phyloP scores from a whole-genome alignment of 306 rosid genomes.

The Fagus sylvatica region DNA sequence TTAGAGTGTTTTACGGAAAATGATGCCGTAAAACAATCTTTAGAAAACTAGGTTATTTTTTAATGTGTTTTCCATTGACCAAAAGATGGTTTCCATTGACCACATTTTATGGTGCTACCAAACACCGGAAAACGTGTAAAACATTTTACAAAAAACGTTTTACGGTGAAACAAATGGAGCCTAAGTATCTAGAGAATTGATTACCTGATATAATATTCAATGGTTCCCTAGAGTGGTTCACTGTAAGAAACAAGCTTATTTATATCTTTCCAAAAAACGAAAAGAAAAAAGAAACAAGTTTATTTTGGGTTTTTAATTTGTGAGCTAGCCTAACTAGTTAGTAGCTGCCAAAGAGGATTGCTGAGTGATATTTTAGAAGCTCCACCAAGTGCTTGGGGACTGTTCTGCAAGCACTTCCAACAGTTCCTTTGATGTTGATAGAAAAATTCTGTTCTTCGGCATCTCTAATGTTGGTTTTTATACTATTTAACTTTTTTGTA shows the following conservation, averaged over 20 bases:
- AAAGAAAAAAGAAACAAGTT: not conserved
- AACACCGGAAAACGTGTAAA: no score
- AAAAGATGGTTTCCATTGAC: no score
- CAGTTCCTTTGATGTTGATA: not conserved
- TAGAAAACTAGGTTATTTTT: no score
- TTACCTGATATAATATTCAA: not conserved
- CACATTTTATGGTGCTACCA: no score
- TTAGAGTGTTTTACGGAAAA: no score
- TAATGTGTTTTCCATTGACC: no score
- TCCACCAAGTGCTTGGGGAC: not conserved
- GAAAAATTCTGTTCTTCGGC: not conserved
- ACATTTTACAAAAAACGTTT: no score
- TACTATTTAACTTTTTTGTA: not conserved
- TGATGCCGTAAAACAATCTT: no score
- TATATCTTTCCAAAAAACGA: no score
- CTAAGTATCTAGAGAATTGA: not conserved
- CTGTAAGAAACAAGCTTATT: not conserved
- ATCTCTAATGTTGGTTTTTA: not conserved
- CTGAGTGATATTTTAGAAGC: not conserved
- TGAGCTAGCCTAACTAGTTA: not conserved
- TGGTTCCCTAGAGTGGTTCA: constrained; percentile 9
- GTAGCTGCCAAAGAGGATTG: not conserved
- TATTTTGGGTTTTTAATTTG: not conserved
- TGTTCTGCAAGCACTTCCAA: not conserved
- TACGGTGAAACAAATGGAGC: no score